Percentiles rank a stretch among this genome's conserved stretches.
phyloP scores from a whole-genome alignment of 2,329 filamentous ascomycete species.

The Didymella keratinophila region DNA sequence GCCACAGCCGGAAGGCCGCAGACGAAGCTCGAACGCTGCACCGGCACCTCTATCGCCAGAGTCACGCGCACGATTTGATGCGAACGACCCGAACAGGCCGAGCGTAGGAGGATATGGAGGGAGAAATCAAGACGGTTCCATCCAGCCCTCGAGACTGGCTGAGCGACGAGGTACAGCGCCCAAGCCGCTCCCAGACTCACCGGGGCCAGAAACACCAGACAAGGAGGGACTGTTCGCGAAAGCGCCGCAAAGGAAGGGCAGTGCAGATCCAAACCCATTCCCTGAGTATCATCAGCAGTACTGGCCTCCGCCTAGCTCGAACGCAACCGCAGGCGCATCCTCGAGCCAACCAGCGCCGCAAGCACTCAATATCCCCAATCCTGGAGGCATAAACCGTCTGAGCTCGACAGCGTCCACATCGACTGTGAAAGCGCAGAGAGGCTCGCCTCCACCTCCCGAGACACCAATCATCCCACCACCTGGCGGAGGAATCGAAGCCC shows the following conservation, averaged over 20 bases:
- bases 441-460: conserved; percentile 93
- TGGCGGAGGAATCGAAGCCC: conserved; percentile 84
- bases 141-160: conserved; percentile 70
- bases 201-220: conserved; percentile 77
- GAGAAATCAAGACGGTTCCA: conserved; percentile 41
- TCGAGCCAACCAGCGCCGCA: conserved; percentile 35
- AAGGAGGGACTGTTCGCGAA: conserved; percentile 82
- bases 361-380: conserved; percentile 61
- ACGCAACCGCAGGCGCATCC: conserved; percentile 23
- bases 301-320: conserved; percentile 58
- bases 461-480: conserved; percentile 82
- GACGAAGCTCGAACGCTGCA: conserved; percentile 43
- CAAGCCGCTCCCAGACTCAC: conserved; percentile 83
- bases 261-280: conserved; percentile 52
- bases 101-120: conserved; percentile 56
- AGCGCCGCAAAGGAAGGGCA: conserved; percentile 53
- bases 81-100: conserved; percentile 58
- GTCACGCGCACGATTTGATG: conserved; percentile 55
- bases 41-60: conserved; percentile 41
- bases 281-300: conserved; percentile 68
- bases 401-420: conserved; percentile 90
- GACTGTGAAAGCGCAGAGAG: conserved; percentile 88
- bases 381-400: conserved; percentile 65
- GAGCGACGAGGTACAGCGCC: conserved; percentile 84
- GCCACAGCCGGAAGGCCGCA: conserved; percentile 35